These are phyloP conservation scores for Termitomyces heimii DNA, from an alignment of 768 basidiomycete species.

Conservation along the genomic window DNA sequence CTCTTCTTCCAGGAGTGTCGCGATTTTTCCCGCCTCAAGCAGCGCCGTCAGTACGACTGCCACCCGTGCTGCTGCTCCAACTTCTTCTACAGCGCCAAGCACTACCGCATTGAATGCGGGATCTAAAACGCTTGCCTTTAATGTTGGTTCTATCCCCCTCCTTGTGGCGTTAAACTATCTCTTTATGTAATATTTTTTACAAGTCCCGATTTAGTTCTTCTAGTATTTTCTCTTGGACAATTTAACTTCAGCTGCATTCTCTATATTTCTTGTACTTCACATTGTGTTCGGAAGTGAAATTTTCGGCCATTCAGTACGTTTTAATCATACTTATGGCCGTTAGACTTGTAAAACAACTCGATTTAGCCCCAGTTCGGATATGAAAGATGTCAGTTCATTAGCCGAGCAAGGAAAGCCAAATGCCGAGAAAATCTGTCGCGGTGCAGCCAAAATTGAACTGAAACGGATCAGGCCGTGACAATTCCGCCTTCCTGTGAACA, in stretches of 20 bases:
- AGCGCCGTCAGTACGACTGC: background rate
- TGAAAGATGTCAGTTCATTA: too few species aligned
- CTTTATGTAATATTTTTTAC: constrained; percentile 5
- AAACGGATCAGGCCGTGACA: too few species aligned
- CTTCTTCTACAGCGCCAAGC: background rate
- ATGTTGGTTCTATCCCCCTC: constrained; percentile 21
- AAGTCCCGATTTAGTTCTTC: background rate
- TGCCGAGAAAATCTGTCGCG: too few species aligned
- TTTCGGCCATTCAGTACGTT: background rate
- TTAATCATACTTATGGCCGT: too few species aligned
- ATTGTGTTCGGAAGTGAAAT: background rate
- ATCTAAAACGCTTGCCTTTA: constrained; percentile 4
- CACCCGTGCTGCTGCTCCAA: background rate
- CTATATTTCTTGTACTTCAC: background rate
- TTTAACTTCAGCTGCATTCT: background rate
- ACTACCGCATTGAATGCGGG: background rate
- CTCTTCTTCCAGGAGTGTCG: background rate
- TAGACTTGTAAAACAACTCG: too few species aligned
- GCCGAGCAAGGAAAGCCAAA: too few species aligned
- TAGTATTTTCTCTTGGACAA: background rate
- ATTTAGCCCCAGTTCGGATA: too few species aligned
- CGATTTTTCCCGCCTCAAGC: background rate
- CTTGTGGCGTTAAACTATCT: constrained; percentile 18
- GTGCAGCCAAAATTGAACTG: too few species aligned
- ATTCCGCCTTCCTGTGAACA: too few species aligned